Percentiles rank a stretch among this genome's conserved stretches.
phyloP scores from a whole-genome alignment of 2,329 filamentous ascomycete genomes.

The Ustilaginoidea virens region DNA sequence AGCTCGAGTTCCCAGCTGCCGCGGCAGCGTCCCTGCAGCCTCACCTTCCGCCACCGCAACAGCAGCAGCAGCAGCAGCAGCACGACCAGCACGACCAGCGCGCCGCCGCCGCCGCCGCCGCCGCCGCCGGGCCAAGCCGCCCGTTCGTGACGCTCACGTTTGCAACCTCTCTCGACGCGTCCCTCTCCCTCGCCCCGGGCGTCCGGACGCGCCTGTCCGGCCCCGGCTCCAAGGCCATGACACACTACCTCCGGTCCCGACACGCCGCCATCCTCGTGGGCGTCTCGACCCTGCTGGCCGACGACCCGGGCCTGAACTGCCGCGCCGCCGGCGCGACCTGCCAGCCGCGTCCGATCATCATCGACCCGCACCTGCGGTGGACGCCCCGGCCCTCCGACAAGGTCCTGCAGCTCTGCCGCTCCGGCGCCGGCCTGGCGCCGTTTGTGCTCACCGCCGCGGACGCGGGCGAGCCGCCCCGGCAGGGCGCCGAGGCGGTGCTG shows the following conservation, averaged over 20 bases:
- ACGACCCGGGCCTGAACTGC: conserved; percentile 77
- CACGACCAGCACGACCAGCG: too few relatives aligned
- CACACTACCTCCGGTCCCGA: conserved; percentile 68
- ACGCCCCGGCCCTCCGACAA: conserved; percentile 41
- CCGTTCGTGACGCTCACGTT: conserved; percentile 70
- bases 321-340: conserved; percentile 45
- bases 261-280: conserved; percentile 81
- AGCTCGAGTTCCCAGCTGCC: conserved; percentile 17
- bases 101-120: conserved; percentile 9
- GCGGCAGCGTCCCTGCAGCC: conserved; percentile 17
- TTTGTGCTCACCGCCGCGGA: conserved; percentile 45
- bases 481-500: conserved; percentile 25
- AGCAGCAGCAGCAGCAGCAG: not conserved
- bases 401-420: conserved; percentile 47
- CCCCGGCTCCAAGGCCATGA: conserved; percentile 76
- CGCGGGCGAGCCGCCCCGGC: conserved; percentile 27
- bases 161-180: conserved; percentile 76
- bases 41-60: conserved; percentile 14
- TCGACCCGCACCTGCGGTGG: conserved; percentile 73
- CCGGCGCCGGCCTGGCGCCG: conserved; percentile 55
- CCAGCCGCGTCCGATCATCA: conserved; percentile 68
- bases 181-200: conserved; percentile 61
- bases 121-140: conserved; percentile 2
- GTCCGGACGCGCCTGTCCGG: conserved; percentile 75
- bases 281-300: conserved; percentile 67